Base-by-base conservation (phyloP, 179 eudicot genomes). In the Amaranthus tricolor region DNA sequence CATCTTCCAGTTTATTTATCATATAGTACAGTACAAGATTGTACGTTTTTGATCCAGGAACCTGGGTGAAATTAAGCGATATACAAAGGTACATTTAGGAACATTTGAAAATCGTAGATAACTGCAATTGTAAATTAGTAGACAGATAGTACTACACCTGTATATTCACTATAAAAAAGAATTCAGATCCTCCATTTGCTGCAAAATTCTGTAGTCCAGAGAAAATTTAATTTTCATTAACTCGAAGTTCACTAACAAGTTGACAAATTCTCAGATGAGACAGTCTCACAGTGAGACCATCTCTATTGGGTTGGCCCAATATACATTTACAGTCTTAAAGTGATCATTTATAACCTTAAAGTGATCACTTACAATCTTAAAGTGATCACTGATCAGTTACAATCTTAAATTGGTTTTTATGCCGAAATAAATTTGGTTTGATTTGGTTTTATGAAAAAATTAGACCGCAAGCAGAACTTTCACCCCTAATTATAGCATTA, bases 121-220 rank as follows among this genome's bases (percentile, higher is more conserved):
- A 66, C 70, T 47, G 40, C 53, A 16, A 66, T n/a, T 9, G 49
- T 66, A 47, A 47, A n/a, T 54, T 47, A 66, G 70, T 48, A 17
- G 53, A 66, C 8, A n/a, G 19, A 65, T 21, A 48, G 58, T 13
- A 17, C 6, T 11, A 77, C 59, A 86, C 91, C 88, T 89, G 94
- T 77, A 89, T 88, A 81, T 88, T 89, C 20, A 86, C 89, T 73
- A 89, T 85, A 62, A 89, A 83, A 74, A 89, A 89, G 81, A 88
- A 89, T 50, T 89, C 94, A 48, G 84, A 83, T 31, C 91, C 88
- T 43, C 86, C 90, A 82, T 84, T 85, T 61, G 82, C 84, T 17
- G 91, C 91, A 84, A 80, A 89, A 81, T 88, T 84, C 94, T 89
- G 85, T 64, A 62, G 64, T 69, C 54, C 16, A 76, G 52, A 79